phyloP scores from a whole-genome alignment of 805 yeast species.

The Clavispora fructus region DNA sequence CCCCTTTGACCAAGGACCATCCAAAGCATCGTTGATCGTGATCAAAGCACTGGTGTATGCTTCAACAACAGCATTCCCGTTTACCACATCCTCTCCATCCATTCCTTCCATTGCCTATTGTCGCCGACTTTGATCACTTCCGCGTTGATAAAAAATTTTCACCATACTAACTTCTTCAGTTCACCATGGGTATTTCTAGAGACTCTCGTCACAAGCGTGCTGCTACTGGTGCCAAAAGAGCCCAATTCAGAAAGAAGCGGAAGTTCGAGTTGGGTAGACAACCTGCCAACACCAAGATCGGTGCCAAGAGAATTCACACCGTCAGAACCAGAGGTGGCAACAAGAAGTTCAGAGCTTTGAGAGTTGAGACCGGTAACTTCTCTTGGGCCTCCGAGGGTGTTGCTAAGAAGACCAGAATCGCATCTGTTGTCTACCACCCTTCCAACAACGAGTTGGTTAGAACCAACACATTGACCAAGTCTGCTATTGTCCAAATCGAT shows the following conservation, averaged over 20 bases:
- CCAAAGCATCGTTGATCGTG: not conserved
- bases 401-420: constrained; percentile 98
- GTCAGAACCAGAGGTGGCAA: constrained; percentile 99
- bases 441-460: constrained; percentile 99
- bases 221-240: constrained; percentile 99
- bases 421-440: constrained; percentile 97
- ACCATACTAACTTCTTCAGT: constrained; percentile 15
- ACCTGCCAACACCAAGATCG: constrained; percentile 98
- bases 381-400: constrained; percentile 99
- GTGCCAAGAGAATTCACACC: constrained; percentile 96
- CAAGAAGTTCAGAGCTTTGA: constrained; percentile 99
- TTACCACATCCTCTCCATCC: not conserved
- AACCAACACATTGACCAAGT: constrained; percentile 98
- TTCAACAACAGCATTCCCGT: not conserved
- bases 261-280: constrained; percentile 99
- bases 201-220: constrained; percentile 99
- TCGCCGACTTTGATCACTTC: not conserved
- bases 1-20: not conserved
- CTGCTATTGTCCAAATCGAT: constrained; percentile 98
- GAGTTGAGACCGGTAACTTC: constrained; percentile 98
- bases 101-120: not conserved
- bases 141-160: not conserved
- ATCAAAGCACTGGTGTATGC: not conserved
- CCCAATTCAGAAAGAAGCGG: constrained; percentile 99
- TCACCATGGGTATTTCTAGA: constrained; percentile 99